Evolutionary conservation across 2,329 filamentous ascomycete species (phyloP).

Genomic region (Arthroderma uncinatum): DNA sequence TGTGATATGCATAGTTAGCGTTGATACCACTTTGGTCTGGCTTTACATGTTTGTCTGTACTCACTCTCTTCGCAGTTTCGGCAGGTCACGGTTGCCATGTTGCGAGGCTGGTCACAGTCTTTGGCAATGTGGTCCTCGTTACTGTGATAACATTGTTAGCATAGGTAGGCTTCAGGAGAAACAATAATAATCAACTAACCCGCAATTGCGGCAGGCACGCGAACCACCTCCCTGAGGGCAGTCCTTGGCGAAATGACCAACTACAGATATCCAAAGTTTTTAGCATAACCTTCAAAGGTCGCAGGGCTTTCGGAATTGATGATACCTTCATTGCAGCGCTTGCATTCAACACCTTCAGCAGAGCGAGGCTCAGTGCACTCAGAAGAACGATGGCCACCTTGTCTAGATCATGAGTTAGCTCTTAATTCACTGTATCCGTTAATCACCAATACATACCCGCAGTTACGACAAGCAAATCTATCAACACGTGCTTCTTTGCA

Average conservation of each 20-base stretch:
- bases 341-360: slow-evolving; percentile 36
- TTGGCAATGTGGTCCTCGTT: slow-evolving; percentile 33
- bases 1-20: slow-evolving; percentile 10
- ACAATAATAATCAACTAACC: slow-evolving; percentile 21
- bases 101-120: slow-evolving; percentile 35
- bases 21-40: slow-evolving; percentile 10
- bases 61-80: slow-evolving; percentile 37
- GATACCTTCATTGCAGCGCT: slow-evolving; percentile 33
- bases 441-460: slow-evolving; percentile 31
- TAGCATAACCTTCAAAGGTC: slow-evolving; percentile 7
- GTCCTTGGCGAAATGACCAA: slow-evolving; percentile 38
- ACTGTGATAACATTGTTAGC: slow-evolving; percentile 22
- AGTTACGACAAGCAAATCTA: slow-evolving; percentile 42
- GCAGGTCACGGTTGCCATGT: slow-evolving; percentile 32
- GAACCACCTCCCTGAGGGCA: slow-evolving; percentile 30
- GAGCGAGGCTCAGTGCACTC: slow-evolving; percentile 40
- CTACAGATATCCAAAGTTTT: slow-evolving; percentile 19
- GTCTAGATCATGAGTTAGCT: slow-evolving; percentile 18
- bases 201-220: slow-evolving; percentile 37
- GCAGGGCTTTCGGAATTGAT: background rate
- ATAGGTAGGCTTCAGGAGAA: background rate
- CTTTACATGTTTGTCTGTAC: slow-evolving; percentile 3
- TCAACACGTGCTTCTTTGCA: slow-evolving; percentile 32
- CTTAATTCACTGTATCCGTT: background rate
- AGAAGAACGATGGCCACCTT: slow-evolving; percentile 36